Percentiles rank a stretch among this genome's conserved stretches.
Evolutionary conservation across 1,139 yeast genomes (phyloP).

Genomic region (Suhomyces panamericanus): DNA sequence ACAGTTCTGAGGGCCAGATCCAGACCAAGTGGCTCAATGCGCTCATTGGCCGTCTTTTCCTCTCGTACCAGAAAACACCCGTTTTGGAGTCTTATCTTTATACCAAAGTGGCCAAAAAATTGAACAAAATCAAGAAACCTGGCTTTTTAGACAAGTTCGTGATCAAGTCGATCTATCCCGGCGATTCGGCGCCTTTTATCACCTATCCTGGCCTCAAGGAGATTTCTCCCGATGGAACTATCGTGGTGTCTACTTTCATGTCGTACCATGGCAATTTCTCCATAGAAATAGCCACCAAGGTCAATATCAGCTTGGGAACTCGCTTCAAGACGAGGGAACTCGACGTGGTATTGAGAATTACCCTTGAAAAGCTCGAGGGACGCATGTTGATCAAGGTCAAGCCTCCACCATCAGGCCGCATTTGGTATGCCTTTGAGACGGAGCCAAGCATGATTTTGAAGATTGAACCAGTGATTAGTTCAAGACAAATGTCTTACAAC

Average conservation of each 20-base stretch:
- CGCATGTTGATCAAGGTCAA: constrained; percentile 68
- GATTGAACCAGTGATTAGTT: constrained; percentile 86
- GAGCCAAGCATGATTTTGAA: constrained; percentile 75
- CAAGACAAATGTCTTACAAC: constrained; percentile 74
- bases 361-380: constrained; percentile 70
- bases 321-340: constrained; percentile 79
- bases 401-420: constrained; percentile 85
- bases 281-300: constrained; percentile 76
- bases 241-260: constrained; percentile 62
- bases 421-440: constrained; percentile 86
- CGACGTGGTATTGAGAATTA: constrained; percentile 70
- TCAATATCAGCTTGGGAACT: constrained; percentile 69
- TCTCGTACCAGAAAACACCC: constrained; percentile 72
- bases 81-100: constrained; percentile 58
- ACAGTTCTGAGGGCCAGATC: constrained; percentile 79
- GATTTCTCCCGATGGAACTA: constrained; percentile 77
- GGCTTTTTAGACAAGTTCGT: constrained; percentile 83
- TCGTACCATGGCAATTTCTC: constrained; percentile 73
- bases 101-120: constrained; percentile 63
- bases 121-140: constrained; percentile 79
- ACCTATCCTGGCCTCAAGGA: constrained; percentile 71
- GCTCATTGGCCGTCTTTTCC: constrained; percentile 73
- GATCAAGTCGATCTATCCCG: constrained; percentile 72
- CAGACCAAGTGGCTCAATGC: constrained; percentile 93
- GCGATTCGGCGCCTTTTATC: constrained; percentile 76